phyloP scores from a whole-genome alignment of 176 grass and related monocot genomes.

The Avena atlantica region DNA sequence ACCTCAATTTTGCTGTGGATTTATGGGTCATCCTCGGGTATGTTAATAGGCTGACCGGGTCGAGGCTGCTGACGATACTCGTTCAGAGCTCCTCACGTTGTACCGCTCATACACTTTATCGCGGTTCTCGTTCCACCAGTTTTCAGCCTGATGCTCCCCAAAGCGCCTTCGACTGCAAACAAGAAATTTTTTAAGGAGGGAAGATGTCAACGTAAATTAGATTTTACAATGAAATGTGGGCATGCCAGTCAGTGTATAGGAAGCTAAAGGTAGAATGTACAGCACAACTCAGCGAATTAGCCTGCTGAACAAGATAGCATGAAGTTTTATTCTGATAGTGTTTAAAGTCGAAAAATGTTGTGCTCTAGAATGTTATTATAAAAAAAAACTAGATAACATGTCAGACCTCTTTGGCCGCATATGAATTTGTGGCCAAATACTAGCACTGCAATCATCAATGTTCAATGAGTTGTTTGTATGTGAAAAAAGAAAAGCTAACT shows the following conservation, averaged over 20 bases:
- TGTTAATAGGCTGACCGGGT: slow-evolving; percentile 57
- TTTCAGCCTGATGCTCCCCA: slow-evolving; percentile 93
- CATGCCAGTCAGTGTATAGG: neutral
- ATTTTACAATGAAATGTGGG: neutral
- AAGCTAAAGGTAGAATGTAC: neutral
- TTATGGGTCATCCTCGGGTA: slow-evolving; percentile 9
- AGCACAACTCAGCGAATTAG: neutral
- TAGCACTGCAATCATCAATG: neutral
- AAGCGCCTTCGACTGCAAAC: slow-evolving; percentile 80
- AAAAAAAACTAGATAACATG: neutral
- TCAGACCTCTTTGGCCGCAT: neutral
- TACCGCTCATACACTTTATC: slow-evolving; percentile 90
- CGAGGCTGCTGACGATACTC: slow-evolving; percentile 82
- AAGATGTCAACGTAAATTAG: neutral
- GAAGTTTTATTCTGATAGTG: neutral
- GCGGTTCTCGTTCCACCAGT: slow-evolving; percentile 96
- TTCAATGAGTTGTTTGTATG: neutral
- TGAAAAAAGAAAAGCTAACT: neutral
- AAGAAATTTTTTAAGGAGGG: neutral
- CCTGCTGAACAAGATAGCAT: neutral
- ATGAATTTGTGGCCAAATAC: neutral
- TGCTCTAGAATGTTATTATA: neutral
- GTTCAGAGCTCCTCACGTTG: slow-evolving; percentile 82
- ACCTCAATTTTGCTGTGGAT: neutral
- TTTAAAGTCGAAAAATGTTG: neutral